A percentile compares a stretch with the other conserved stretches of the same genome.
phyloP scores from a whole-genome alignment of 1,139 yeast genomes.

The Eremothecium coryli region DNA sequence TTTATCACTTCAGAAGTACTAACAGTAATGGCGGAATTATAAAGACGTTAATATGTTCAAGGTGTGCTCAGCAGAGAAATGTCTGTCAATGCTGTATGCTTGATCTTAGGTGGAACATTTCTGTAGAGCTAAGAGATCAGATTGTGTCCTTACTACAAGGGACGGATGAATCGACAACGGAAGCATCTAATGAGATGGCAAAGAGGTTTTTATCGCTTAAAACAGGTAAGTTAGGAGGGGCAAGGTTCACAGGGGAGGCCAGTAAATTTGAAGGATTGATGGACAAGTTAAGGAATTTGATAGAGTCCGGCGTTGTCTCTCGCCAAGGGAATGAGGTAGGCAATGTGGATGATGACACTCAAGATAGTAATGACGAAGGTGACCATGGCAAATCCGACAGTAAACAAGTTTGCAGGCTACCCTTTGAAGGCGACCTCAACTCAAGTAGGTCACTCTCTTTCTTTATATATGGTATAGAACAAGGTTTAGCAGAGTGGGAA shows the following conservation, averaged over 20 bases:
- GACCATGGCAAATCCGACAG: conserved; percentile 2
- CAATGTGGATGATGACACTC: conserved; percentile 11
- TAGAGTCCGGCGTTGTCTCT: neutral
- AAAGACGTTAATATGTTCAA: conserved; percentile 45
- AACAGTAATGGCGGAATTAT: conserved; percentile 14
- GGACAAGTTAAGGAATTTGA: conserved; percentile 15
- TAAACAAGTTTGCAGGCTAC: conserved; percentile 8
- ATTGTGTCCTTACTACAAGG: conserved; percentile 68
- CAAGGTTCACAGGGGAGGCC: conserved; percentile 29
- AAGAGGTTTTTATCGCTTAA: conserved; percentile 46
- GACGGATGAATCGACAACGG: conserved; percentile 36
- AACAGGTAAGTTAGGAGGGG: conserved; percentile 38
- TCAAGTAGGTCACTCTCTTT: conserved; percentile 11
- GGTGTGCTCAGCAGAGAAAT: conserved; percentile 70
- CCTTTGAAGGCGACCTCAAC: conserved; percentile 2
- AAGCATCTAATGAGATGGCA: conserved; percentile 40
- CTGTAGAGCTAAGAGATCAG: conserved; percentile 69
- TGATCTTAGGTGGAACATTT: conserved; percentile 72
- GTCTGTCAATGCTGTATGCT: conserved; percentile 85
- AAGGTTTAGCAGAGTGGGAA: conserved; percentile 25
- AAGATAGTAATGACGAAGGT: conserved; percentile 6
- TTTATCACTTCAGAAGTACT: conserved; percentile 57
- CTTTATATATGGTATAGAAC: conserved; percentile 24
- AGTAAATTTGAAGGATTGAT: conserved; percentile 31
- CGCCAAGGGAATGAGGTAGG: neutral